Conservation (phyloP, 1,284 basidiomycete genomes). For the Meira miltonrushii region DNA sequence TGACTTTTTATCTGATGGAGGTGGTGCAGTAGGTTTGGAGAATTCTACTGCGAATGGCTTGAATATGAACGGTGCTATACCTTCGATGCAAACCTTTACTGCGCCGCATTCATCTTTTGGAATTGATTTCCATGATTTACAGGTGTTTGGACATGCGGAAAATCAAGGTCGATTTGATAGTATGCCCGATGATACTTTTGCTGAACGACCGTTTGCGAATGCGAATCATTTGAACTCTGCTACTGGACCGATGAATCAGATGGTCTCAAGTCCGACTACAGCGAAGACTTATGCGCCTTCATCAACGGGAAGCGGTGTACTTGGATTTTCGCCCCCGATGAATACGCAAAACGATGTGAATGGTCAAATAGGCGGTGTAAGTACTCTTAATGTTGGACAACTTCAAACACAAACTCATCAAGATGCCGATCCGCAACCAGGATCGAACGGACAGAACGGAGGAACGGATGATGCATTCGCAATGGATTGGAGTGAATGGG, state of each 20-base stretch:
- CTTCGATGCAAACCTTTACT: too few species aligned
- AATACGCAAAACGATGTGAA: neutral
- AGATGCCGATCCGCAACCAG: neutral
- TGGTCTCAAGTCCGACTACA: neutral
- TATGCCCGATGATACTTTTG: too few species aligned
- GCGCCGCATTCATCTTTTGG: neutral
- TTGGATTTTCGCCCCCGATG: neutral
- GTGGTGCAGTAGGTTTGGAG: neutral
- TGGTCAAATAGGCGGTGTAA: too few species aligned
- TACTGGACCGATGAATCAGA: too few species aligned
- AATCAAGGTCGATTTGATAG: too few species aligned
- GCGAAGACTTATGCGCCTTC: neutral
- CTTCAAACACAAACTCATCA: conserved; percentile 6
- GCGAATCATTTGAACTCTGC: too few species aligned
- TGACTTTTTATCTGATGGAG: neutral
- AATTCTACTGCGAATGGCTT: too few species aligned
- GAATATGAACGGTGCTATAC: neutral
- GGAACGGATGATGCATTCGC: conserved; percentile 1
- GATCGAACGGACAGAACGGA: neutral
- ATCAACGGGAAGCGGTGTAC: neutral
- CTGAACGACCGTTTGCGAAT: too few species aligned
- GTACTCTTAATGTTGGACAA: neutral
- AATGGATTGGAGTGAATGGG: conserved; percentile 9
- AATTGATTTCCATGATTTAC: conserved; percentile 4
- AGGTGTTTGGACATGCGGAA: neutral